Percentiles rank a stretch among this genome's conserved stretches.
phyloP scores from a whole-genome alignment of 2,329 filamentous ascomycete species.

The Penicillium corylophilum region DNA sequence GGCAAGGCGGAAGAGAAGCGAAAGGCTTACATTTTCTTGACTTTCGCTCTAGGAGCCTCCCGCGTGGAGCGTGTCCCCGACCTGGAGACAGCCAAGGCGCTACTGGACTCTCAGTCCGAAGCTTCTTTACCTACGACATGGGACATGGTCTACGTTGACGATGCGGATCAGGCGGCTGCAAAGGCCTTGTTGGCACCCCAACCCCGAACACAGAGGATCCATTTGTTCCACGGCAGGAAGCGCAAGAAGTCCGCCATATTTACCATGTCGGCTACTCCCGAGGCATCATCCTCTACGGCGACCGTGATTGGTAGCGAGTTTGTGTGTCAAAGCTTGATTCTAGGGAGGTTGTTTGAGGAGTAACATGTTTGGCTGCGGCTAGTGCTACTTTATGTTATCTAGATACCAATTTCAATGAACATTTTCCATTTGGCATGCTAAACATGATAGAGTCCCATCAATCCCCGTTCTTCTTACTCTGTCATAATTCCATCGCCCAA shows the following conservation, averaged over 20 bases:
- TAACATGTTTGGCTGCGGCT: slow-evolving; percentile 12
- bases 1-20: slow-evolving; percentile 63
- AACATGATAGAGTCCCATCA: not conserved
- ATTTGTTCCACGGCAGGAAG: slow-evolving; percentile 40
- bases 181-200: slow-evolving; percentile 43
- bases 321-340: slow-evolving; percentile 86
- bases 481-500: not conserved
- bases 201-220: slow-evolving; percentile 25
- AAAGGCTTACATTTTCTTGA: slow-evolving; percentile 75
- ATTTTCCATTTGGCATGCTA: not conserved
- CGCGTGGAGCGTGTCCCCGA: slow-evolving; percentile 65
- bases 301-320: slow-evolving; percentile 78
- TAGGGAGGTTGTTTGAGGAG: slow-evolving; percentile 73
- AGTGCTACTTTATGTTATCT: not conserved
- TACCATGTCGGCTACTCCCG: slow-evolving; percentile 24
- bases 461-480: not conserved
- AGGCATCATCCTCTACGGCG: slow-evolving; percentile 49
- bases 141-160: slow-evolving; percentile 79
- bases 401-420: slow-evolving; percentile 21
- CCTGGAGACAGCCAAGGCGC: slow-evolving; percentile 62
- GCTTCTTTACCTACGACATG: slow-evolving; percentile 50
- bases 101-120: slow-evolving; percentile 54
- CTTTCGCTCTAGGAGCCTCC: slow-evolving; percentile 71
- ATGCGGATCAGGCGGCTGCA: slow-evolving; percentile 56
- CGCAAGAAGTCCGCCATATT: slow-evolving; percentile 39